Evolutionary conservation across 345 rosid species (phyloP).

Genomic region (Nasturtium officinale): DNA sequence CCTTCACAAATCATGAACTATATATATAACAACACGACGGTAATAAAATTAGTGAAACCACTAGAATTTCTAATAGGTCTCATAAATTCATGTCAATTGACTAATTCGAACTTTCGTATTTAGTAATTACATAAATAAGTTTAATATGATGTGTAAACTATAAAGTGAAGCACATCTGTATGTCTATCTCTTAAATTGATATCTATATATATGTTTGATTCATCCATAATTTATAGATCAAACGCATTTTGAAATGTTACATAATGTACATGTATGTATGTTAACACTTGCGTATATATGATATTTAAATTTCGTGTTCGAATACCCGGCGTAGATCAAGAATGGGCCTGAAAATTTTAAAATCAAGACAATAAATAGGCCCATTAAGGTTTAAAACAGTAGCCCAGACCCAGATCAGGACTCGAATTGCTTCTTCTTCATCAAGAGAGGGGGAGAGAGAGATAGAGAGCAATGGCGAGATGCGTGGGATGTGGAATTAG

Average conservation of each 20-base stretch:
- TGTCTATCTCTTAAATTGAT: neutral
- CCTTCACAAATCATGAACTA: neutral
- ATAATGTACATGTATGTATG: slow-evolving; percentile 10
- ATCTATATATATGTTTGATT: neutral
- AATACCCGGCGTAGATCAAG: neutral
- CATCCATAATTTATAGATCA: neutral
- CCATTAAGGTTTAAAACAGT: neutral
- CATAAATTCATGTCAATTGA: neutral
- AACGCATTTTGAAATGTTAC: slow-evolving; percentile 6
- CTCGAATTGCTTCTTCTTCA: neutral
- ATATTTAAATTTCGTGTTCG: neutral
- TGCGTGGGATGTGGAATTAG: slow-evolving; percentile 72
- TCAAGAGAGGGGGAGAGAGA: neutral
- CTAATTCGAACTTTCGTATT: neutral
- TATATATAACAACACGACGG: neutral
- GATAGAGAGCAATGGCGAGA: slow-evolving; percentile 37
- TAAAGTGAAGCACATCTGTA: neutral
- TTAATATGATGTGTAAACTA: neutral
- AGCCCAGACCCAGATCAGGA: neutral
- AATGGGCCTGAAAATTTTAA: neutral
- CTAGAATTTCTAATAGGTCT: neutral
- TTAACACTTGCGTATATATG: neutral
- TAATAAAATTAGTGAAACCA: neutral
- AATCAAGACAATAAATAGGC: neutral
- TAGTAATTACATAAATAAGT: neutral